phyloP scores from a whole-genome alignment of 768 basidiomycete genomes.

The Amanita rubescens region DNA sequence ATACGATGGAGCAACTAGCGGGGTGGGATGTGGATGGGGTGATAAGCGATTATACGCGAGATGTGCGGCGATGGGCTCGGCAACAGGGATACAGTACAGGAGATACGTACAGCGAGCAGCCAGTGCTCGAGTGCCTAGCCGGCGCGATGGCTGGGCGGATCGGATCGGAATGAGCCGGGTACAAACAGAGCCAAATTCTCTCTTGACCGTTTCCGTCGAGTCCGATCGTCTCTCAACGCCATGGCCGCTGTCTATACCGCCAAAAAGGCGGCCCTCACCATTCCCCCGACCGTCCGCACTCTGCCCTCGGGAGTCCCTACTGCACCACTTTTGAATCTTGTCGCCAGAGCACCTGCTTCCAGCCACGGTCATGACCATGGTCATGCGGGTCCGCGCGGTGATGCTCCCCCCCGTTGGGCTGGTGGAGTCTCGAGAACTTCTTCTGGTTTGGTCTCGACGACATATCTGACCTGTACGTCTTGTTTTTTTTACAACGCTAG shows the following conservation, averaged over 20 bases:
- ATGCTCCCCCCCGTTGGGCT: conserved; percentile 57
- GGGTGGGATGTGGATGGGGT: conserved; percentile 64
- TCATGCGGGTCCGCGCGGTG: conserved; percentile 46
- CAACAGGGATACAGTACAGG: conserved; percentile 46
- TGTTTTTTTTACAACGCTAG: conserved; percentile 4
- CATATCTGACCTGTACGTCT: conserved; percentile 52
- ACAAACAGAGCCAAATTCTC: conserved; percentile 16
- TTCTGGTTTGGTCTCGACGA: conserved; percentile 56
- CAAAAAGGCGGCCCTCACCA: conserved; percentile 69
- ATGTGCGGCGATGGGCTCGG: conserved; percentile 49
- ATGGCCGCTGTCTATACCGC: conserved; percentile 69
- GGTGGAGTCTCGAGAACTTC: conserved; percentile 46
- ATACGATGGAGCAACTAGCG: conserved; percentile 51
- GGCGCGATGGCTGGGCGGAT: conserved; percentile 29
- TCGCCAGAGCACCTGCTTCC: conserved; percentile 52
- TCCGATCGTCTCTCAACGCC: conserved; percentile 14
- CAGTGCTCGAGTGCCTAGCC: conserved; percentile 49
- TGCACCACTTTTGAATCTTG: conserved; percentile 69
- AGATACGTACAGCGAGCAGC: conserved; percentile 47
- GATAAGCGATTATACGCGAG: conserved; percentile 67
- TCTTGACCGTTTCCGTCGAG: background rate
- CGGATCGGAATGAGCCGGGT: conserved; percentile 30
- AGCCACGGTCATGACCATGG: conserved; percentile 58
- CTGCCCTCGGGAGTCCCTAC: conserved; percentile 75
- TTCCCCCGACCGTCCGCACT: conserved; percentile 74